Evolutionary conservation across 352 stramenopile genomes (phyloP).

Genomic region (Thraustotheca clavata): DNA sequence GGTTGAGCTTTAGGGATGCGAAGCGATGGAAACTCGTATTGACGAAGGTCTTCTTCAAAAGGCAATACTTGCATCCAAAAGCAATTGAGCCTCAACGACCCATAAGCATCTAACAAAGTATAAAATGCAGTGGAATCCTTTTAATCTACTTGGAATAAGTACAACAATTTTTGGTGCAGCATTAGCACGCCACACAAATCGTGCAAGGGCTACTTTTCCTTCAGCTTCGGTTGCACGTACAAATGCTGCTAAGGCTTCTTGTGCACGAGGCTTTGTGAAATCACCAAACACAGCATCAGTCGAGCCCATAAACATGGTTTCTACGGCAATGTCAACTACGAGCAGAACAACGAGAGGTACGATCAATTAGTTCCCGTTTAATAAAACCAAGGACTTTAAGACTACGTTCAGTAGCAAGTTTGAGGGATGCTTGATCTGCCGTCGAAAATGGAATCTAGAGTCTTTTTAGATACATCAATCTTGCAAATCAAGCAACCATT

Average conservation of each 20-base stretch:
- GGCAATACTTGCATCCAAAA: constrained; percentile 68
- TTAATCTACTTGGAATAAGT: constrained; percentile 34
- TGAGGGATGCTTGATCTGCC: constrained; percentile 71
- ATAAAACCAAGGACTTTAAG: constrained; percentile 72
- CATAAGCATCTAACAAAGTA: constrained; percentile 25
- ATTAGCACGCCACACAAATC: constrained; percentile 73
- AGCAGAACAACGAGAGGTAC: not conserved
- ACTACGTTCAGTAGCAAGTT: constrained; percentile 69
- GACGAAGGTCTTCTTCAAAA: constrained; percentile 70
- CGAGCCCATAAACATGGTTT: constrained; percentile 42
- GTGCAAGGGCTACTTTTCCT: constrained; percentile 55
- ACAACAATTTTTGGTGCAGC: constrained; percentile 66
- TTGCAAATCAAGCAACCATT: constrained; percentile 31
- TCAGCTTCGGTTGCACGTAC: constrained; percentile 55
- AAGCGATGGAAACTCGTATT: constrained; percentile 67
- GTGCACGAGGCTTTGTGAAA: constrained; percentile 51
- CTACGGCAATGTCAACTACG: not conserved
- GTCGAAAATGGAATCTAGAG: constrained; percentile 48
- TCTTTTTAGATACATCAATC: not conserved
- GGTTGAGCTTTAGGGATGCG: constrained; percentile 42
- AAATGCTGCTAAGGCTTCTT: constrained; percentile 48
- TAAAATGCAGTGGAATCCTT: not conserved
- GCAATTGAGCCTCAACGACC: constrained; percentile 45
- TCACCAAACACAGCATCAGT: constrained; percentile 76
- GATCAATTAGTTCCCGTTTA: constrained; percentile 35